Conservation (phyloP, 2,329 filamentous ascomycete genomes). For the Clonostachys solani region DNA sequence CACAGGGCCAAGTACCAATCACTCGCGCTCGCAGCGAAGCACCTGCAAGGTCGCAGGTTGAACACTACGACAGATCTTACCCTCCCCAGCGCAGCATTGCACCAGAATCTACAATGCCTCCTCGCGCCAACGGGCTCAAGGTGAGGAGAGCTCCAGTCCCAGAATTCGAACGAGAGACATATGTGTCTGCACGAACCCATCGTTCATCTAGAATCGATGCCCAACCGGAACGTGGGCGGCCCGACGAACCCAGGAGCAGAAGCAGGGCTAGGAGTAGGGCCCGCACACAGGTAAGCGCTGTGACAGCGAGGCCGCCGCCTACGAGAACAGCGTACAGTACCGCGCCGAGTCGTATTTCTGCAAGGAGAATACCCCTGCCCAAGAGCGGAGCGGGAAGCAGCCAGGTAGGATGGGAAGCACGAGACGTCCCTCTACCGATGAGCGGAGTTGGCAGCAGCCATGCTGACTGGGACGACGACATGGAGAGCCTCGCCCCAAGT, state of each 20-base stretch:
- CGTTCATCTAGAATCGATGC: constrained; percentile 14
- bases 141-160: background rate
- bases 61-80: constrained; percentile 27
- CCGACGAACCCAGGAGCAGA: background rate
- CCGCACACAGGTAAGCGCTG: background rate
- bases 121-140: background rate
- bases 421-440: constrained; percentile 30
- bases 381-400: constrained; percentile 13
- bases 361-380: constrained; percentile 1
- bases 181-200: constrained; percentile 7
- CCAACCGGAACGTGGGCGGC: background rate
- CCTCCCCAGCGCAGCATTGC: constrained; percentile 35
- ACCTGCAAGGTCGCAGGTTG: constrained; percentile 4
- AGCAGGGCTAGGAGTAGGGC: background rate
- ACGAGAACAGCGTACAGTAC: background rate
- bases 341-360: background rate
- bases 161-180: background rate
- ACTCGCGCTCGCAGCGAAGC: constrained; percentile 36
- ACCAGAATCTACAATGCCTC: constrained; percentile 20
- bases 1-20: constrained; percentile 16
- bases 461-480: constrained; percentile 40
- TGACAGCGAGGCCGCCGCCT: background rate
- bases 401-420: constrained; percentile 10
- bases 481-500: constrained; percentile 50
- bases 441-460: constrained; percentile 35